phyloP scores from a whole-genome alignment of 139 green algal species.

The Coccomyxa sp. region DNA sequence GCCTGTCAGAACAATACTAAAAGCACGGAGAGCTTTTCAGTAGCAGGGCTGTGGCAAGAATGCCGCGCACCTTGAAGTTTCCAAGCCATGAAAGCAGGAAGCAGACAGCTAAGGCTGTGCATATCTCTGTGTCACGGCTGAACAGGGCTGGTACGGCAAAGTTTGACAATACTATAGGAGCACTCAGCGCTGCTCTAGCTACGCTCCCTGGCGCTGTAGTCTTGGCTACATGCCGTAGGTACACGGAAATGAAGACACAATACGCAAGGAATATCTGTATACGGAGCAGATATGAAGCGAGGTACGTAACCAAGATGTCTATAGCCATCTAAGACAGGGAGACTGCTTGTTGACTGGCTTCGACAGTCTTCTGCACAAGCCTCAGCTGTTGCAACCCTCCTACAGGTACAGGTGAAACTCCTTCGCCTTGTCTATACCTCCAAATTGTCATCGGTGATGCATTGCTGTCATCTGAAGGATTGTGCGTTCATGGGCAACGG shows the following conservation, averaged over 20 bases:
- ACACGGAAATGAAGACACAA: neutral
- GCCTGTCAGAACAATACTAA: neutral
- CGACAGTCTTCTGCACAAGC: no score
- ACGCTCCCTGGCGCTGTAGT: neutral
- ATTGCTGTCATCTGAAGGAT: no score
- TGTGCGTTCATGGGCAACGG: no score
- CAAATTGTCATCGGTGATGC: no score
- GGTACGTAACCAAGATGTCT: neutral
- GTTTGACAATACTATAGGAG: conserved; percentile 5
- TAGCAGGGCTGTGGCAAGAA: neutral
- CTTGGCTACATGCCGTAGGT: neutral
- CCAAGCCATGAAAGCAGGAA: conserved; percentile 28
- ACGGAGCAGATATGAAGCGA: neutral
- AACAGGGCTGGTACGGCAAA: conserved; percentile 11
- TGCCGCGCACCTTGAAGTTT: conserved; percentile 25
- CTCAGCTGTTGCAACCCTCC: no score
- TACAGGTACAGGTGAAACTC: no score
- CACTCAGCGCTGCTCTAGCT: neutral
- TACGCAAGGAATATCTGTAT: neutral
- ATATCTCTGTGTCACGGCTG: conserved; percentile 12
- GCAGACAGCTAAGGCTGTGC: conserved; percentile 1
- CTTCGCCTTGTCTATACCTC: no score
- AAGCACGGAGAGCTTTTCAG: neutral
- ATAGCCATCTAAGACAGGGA: neutral
- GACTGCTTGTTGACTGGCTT: no score